Percentiles rank a stretch among this genome's conserved stretches.
Conservation (phyloP, 495 filamentous ascomycete species). For the Aspergillus asperescens region DNA sequence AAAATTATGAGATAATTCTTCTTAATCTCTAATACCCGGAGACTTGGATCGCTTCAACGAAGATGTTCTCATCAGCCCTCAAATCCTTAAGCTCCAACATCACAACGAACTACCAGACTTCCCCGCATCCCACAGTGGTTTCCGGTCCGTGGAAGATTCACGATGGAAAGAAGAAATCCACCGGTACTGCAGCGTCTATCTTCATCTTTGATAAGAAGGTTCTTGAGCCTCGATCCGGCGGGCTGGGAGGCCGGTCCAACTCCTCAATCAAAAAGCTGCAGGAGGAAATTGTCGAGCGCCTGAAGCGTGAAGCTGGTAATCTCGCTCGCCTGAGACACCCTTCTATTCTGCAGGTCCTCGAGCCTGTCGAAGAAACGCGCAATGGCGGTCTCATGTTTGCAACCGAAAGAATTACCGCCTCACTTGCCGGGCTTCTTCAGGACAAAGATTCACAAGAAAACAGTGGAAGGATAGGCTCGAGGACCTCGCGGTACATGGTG, state of each 20-base stretch:
- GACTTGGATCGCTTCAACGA: background rate
- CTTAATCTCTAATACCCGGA: background rate
- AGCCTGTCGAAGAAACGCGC: constrained; percentile 92
- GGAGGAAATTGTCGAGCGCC: constrained; percentile 82
- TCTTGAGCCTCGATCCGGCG: constrained; percentile 62
- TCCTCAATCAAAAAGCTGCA: constrained; percentile 69
- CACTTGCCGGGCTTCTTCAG: constrained; percentile 71
- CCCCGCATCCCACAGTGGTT: constrained; percentile 59
- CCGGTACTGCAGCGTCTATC: constrained; percentile 78
- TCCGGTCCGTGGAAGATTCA: constrained; percentile 96
- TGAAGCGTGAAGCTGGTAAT: constrained; percentile 85
- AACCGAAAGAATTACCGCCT: constrained; percentile 83
- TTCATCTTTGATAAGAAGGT: constrained; percentile 91
- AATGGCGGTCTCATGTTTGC: constrained; percentile 92
- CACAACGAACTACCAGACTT: constrained; percentile 77
- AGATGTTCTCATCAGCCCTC: constrained; percentile 84
- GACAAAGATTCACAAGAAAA: constrained; percentile 91
- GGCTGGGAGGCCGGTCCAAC: constrained; percentile 54
- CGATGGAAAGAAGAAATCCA: constrained; percentile 93
- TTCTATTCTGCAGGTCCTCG: constrained; percentile 83
- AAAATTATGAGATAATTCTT: constrained; percentile 2
- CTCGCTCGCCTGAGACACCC: constrained; percentile 85
- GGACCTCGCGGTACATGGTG: constrained; percentile 72
- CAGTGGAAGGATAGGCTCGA: constrained; percentile 50
- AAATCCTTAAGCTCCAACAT: constrained; percentile 94